Percentiles rank a stretch among this genome's conserved stretches.
Conservation (phyloP, 2,329 filamentous ascomycete genomes). For the Talaromyces amestolkiae region DNA sequence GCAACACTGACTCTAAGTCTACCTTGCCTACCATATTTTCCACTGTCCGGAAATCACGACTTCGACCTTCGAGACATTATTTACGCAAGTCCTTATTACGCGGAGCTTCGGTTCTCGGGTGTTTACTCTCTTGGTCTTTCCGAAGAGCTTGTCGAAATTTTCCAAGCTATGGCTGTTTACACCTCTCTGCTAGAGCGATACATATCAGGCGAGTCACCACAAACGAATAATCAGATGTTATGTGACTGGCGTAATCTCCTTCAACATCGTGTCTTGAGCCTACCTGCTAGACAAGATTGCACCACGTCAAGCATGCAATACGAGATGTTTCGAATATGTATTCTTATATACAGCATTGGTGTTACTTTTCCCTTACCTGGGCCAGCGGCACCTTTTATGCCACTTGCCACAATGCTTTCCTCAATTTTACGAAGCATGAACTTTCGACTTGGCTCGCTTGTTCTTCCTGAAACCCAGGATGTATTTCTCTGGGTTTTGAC, state of each 20-base stretch:
- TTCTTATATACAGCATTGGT: not conserved
- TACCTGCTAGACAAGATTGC: constrained; percentile 28
- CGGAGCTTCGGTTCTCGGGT: not conserved
- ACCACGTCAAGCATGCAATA: not conserved
- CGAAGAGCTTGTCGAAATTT: not conserved
- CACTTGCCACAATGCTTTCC: not conserved
- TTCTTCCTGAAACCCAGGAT: not conserved
- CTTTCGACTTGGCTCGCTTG: not conserved
- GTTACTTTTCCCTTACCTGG: not conserved
- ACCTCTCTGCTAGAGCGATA: constrained; percentile 30
- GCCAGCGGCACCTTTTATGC: not conserved
- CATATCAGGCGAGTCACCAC: constrained; percentile 20
- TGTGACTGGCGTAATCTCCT: constrained; percentile 41
- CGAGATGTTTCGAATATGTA: not conserved
- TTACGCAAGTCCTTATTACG: not conserved
- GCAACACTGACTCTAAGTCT: constrained; percentile 5
- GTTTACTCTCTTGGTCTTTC: not conserved
- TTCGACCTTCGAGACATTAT: not conserved
- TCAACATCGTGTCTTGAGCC: constrained; percentile 35
- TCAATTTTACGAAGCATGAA: not conserved
- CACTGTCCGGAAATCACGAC: not conserved
- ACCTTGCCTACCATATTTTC: not conserved
- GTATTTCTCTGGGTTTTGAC: not conserved
- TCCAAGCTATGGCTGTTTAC: constrained; percentile 28
- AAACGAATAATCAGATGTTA: constrained; percentile 27